Evolutionary conservation across 192 early-diverging fungal species (phyloP), one percentile per base, ranked within the genome.

Genomic region (Anaeromyces robustus): DNA sequence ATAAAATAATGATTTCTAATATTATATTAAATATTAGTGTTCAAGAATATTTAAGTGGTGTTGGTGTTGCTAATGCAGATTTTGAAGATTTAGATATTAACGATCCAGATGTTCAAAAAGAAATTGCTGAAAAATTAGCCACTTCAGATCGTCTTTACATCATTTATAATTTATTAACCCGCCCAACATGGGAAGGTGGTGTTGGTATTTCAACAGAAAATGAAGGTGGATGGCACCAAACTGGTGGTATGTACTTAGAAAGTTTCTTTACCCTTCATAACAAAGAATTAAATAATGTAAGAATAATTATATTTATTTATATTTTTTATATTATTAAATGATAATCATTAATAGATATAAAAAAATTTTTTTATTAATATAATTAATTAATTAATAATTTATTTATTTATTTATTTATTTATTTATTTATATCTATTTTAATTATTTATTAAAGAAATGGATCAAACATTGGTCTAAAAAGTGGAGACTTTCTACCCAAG

Each of bases 261-360:
- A 90, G 90, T 34, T 86, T 97, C 32, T 87, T 94, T 29, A 89
- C 92, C n/a, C 86, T 95, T 79, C 95, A 97, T 79, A 92, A 97
- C 85, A 86, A 86, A 19, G 86, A 87, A 43, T 94, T 94, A 84
- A 92, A 95, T 86, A 87, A 91, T 81, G 92, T 92, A 88, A 77
- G 30, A 13, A 7, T 30, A 12, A 29, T n/a, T n/a, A n/a, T n/a
- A n/a, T n/a, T n/a, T n/a, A n/a, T n/a, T n/a, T n/a, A n/a, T n/a
- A n/a, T n/a, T n/a, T n/a, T n/a, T n/a, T n/a, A n/a, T n/a, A n/a
- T n/a, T n/a, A n/a, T n/a, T n/a, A n/a, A n/a, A n/a, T n/a, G n/a
- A n/a, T n/a, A n/a, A n/a, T n/a, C n/a, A n/a, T n/a, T n/a, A n/a
- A n/a, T n/a, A n/a, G n/a, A n/a, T n/a, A n/a, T n/a, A n/a, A n/a